These are phyloP conservation scores for Lentinula sp. DNA, from an alignment of 768 basidiomycete genomes.

Conservation along the genomic window DNA sequence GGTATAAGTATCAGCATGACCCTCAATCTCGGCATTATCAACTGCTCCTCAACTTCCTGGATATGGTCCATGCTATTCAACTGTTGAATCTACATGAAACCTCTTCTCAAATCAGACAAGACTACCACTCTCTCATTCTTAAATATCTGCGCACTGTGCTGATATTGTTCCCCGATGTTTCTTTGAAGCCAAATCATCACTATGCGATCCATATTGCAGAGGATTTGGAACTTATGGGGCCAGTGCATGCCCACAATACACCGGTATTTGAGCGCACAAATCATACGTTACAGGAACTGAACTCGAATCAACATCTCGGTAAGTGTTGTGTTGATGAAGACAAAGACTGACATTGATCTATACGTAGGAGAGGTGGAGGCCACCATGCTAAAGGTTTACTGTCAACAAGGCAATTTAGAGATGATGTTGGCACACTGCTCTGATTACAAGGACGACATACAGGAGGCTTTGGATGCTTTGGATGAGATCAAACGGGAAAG, in stretches of 20 bases:
- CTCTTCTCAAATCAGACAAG: slow-evolving; percentile 12
- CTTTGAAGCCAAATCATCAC: slow-evolving; percentile 17
- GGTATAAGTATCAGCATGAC: slow-evolving; percentile 1
- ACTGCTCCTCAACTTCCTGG: slow-evolving; percentile 21
- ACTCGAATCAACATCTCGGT: slow-evolving; percentile 19
- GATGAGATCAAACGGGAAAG: slow-evolving; percentile 5
- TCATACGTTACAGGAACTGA: slow-evolving; percentile 15
- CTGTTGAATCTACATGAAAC: slow-evolving; percentile 16
- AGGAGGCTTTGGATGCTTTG: slow-evolving; percentile 7
- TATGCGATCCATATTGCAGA: slow-evolving; percentile 17
- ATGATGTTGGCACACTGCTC: slow-evolving; percentile 10
- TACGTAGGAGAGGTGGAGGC: slow-evolving; percentile 12
- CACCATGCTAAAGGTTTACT: slow-evolving; percentile 9
- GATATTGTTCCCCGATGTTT: slow-evolving; percentile 12
- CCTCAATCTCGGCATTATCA: slow-evolving; percentile 10
- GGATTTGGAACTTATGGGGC: slow-evolving; percentile 17
- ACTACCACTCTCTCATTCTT: slow-evolving; percentile 15
- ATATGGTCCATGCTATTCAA: slow-evolving; percentile 19
- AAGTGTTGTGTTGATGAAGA: neutral
- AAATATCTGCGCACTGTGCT: slow-evolving; percentile 13
- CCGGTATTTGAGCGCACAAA: slow-evolving; percentile 25
- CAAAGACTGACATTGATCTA: neutral
- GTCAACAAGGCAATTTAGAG: slow-evolving; percentile 9
- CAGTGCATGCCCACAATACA: slow-evolving; percentile 18
- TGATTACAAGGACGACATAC: neutral